These are phyloP conservation scores for Paramecium biaurelia DNA, from an alignment of 73 alveolate genomes.

Conservation along the genomic window DNA sequence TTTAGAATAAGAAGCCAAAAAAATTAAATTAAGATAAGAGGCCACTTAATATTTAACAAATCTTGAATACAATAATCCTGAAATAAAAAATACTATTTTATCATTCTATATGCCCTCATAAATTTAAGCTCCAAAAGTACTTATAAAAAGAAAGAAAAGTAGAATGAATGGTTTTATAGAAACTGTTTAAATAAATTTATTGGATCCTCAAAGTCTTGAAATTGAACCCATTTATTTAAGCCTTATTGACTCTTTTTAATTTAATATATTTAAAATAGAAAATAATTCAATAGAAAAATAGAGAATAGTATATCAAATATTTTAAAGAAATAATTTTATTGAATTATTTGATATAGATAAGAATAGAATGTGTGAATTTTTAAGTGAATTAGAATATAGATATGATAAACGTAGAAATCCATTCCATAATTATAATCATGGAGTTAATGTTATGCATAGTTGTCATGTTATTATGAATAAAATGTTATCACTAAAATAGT, in stretches of 20 bases:
- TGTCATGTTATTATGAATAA: conserved; percentile 45
- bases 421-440: conserved; percentile 69
- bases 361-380: conserved; percentile 35
- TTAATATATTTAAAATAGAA: conserved; percentile 23
- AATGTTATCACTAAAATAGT: not conserved
- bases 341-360: conserved; percentile 4
- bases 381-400: conserved; percentile 46
- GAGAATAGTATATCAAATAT: conserved; percentile 29
- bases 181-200: not conserved
- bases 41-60: not conserved
- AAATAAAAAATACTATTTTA: not conserved
- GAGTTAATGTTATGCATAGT: conserved; percentile 66
- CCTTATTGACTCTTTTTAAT: not conserved
- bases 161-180: not conserved
- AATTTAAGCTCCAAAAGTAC: not conserved
- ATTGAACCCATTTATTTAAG: not conserved
- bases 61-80: not conserved
- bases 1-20: not conserved
- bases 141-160: not conserved
- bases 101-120: not conserved
- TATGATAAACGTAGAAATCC: conserved; percentile 66
- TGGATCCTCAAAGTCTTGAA: not conserved
- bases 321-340: conserved; percentile 18
- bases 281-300: conserved; percentile 30
- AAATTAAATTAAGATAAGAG: not conserved